These are phyloP conservation scores for Neurospora discreta DNA, from an alignment of 495 filamentous ascomycete genomes.

Conservation along the genomic window DNA sequence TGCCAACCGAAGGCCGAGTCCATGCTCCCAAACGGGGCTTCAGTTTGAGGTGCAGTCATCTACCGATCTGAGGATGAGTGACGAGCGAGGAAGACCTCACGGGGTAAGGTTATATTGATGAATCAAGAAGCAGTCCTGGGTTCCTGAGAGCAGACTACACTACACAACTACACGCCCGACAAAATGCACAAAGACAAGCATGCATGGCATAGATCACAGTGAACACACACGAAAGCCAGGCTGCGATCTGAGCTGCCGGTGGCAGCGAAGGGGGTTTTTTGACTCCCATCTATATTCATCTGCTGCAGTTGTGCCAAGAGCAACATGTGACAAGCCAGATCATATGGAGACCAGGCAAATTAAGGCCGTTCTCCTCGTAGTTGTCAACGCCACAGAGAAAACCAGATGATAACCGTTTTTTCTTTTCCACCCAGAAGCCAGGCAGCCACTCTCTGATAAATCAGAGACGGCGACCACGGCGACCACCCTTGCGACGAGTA, in stretches of 20 bases:
- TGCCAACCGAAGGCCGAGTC: neutral
- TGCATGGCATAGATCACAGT: neutral
- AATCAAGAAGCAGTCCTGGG: neutral
- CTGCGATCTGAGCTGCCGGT: neutral
- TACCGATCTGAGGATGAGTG: neutral
- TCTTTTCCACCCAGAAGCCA: slow-evolving; percentile 20
- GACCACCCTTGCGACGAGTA: slow-evolving; percentile 98
- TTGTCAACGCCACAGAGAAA: slow-evolving; percentile 48
- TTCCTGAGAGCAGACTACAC: neutral
- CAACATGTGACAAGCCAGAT: slow-evolving; percentile 42
- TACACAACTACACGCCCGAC: neutral
- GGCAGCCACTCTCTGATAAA: slow-evolving; percentile 21
- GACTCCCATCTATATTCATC: slow-evolving; percentile 24
- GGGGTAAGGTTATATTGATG: neutral
- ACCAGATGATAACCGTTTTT: slow-evolving; percentile 30
- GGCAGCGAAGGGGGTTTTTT: slow-evolving; percentile 6
- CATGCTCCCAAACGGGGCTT: neutral
- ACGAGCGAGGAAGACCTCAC: neutral
- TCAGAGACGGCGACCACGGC: slow-evolving; percentile 99
- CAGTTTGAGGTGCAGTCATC: neutral
- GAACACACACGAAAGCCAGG: neutral
- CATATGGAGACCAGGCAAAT: slow-evolving; percentile 53
- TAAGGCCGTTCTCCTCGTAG: slow-evolving; percentile 57
- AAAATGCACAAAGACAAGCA: neutral
- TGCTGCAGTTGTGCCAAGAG: slow-evolving; percentile 40